A percentile compares a stretch with the other conserved stretches of the same genome.
Conservation (phyloP, 2,329 filamentous ascomycete species). For the Aspergillus hiratsukae region DNA sequence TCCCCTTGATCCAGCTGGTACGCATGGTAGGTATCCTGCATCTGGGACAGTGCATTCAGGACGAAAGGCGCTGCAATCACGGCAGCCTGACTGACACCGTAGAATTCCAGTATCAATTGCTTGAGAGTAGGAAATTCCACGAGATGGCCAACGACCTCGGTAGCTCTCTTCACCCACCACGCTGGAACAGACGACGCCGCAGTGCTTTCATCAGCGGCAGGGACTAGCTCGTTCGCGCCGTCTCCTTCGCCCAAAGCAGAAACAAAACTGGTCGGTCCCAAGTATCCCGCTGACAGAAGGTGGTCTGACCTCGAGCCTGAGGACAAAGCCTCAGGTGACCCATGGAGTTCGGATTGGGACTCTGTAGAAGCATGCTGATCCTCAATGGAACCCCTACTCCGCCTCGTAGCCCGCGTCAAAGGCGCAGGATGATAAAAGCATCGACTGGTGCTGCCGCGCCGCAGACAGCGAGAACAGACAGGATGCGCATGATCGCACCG, state of each 20-base stretch:
- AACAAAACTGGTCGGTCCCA: slow-evolving; percentile 34
- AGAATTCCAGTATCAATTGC: slow-evolving; percentile 19
- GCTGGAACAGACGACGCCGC: slow-evolving; percentile 13
- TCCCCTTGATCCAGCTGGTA: slow-evolving; percentile 9
- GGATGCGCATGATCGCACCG: slow-evolving; percentile 28
- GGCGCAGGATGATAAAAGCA: slow-evolving; percentile 33
- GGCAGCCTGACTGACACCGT: slow-evolving; percentile 26
- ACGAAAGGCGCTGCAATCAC: slow-evolving; percentile 34
- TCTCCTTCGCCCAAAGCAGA: slow-evolving; percentile 22
- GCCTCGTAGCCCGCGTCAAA: slow-evolving; percentile 16
- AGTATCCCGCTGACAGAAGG: slow-evolving; percentile 23
- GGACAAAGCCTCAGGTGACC: slow-evolving; percentile 2
- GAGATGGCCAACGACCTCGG: slow-evolving; percentile 14
- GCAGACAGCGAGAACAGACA: slow-evolving; percentile 25
- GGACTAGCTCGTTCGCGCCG: slow-evolving; percentile 6
- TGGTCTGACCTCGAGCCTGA: slow-evolving; percentile 6
- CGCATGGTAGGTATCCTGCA: slow-evolving; percentile 14
- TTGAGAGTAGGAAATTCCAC: slow-evolving; percentile 14
- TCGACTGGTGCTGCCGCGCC: slow-evolving; percentile 14
- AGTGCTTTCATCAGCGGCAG: not conserved
- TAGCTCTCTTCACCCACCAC: slow-evolving; percentile 19
- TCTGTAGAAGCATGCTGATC: not conserved
- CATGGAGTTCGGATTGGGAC: not conserved
- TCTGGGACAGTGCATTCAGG: slow-evolving; percentile 26
- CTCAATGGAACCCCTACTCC: not conserved